A percentile compares a stretch with the other conserved stretches of the same genome.
These are phyloP conservation scores for Metschnikowia arizonensis DNA, from an alignment of 805 yeast species.

Conservation along the genomic window DNA sequence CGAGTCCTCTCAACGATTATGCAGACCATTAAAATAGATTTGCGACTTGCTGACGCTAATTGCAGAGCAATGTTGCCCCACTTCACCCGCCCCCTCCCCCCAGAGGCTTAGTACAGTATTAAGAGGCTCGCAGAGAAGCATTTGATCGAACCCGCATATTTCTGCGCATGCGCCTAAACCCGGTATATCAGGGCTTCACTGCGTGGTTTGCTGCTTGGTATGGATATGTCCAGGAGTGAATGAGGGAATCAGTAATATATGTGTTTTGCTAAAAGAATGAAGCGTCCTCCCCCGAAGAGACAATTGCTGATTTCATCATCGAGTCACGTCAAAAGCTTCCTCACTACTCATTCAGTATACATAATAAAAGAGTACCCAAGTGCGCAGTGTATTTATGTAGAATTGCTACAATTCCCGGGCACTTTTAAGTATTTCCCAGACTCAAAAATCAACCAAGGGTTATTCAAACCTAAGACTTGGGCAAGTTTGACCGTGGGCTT, in stretches of 20 bases:
- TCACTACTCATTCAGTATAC: not conserved
- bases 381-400: not conserved
- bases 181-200: not conserved
- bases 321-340: not conserved
- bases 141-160: slow-evolving; percentile 3
- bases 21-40: not conserved
- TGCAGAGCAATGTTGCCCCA: not conserved
- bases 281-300: not conserved
- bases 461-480: not conserved
- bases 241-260: not conserved
- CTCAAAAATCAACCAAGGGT: not conserved
- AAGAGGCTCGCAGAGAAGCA: slow-evolving; percentile 2
- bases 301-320: not conserved
- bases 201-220: not conserved
- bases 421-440: not conserved
- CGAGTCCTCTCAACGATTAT: not conserved
- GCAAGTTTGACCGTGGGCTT: not conserved
- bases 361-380: not conserved
- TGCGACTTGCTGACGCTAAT: not conserved
- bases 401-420: slow-evolving; percentile 3
- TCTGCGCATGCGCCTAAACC: slow-evolving; percentile 1
- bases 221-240: not conserved
- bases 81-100: not conserved
- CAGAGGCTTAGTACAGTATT: not conserved
- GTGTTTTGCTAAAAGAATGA: not conserved